Base-by-base conservation (phyloP, 2,329 filamentous ascomycete genomes). In the Talaromyces marneffei region DNA sequence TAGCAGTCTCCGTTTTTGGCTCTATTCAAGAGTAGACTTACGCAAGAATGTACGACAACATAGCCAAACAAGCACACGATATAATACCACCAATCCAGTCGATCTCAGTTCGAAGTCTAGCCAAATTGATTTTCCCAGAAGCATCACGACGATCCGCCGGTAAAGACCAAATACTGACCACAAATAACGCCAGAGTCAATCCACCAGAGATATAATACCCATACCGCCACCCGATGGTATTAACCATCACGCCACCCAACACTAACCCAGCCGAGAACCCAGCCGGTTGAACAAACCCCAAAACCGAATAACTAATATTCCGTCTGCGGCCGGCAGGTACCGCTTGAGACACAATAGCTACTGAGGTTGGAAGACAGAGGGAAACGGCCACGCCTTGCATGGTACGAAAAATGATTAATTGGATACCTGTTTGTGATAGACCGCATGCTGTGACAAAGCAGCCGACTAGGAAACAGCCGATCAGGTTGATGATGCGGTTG, bases 251-350 rank as follows among this genome's bases (percentile, higher is more conserved):
- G 60, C 82, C 81, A 29, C 81, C 79, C 4, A 83, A 68, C 4
- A 78, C 72, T 2, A 84, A 70, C 0, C 82, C 82, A 1, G 82
- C 60, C 0, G 73, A 75, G 63, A 80, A 83, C 0, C 82, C 82
- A 20, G 82, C 64, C 0, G 80, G 81, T 57, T 82, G 80, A 14
- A 76, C 76, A 27, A 75, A 74, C 1, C 81, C 80, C 63, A 82
- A 73, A 9, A 74, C 74, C 0, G 79, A 78, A 65, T 83, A 82
- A 1, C 77, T 80, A 29, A 82, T 73, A 63, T 83, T 82, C 12
- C 81, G 72, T 37, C 71, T 67, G 48, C 75, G 76, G 16, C 79
- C 80, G 31, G 71, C 68, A 1, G 75, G 76, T 25, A 81, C 77
- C 2, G 75, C 77, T 20, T 68, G 72, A 0, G 80, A 78, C 55